Evolutionary conservation across 1,284 basidiomycete species (phyloP).

Genomic region (Stygiomarasmius scandens): DNA sequence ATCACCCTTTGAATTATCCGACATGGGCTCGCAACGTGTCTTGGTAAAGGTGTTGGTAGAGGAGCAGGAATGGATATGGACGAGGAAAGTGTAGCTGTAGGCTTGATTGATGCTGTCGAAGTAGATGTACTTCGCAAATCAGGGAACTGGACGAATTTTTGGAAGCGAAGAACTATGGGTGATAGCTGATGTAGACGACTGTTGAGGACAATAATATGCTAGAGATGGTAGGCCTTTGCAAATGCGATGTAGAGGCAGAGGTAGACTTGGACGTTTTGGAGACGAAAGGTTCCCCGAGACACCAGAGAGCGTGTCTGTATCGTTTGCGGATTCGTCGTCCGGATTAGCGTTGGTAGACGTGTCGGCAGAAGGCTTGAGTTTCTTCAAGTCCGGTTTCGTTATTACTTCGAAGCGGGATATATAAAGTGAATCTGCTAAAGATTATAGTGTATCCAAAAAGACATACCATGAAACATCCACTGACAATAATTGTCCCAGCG

Average conservation of each 20-base stretch:
- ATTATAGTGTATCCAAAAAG: constrained; percentile 40
- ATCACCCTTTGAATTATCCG: constrained; percentile 83
- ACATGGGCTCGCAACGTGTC: constrained; percentile 56
- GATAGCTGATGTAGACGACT: too few species aligned
- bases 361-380: constrained; percentile 7
- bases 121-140: too few species aligned
- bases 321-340: not conserved
- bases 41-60: constrained; percentile 58
- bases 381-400: constrained; percentile 23
- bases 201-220: too few species aligned
- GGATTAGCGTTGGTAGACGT: too few species aligned
- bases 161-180: too few species aligned
- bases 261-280: constrained; percentile 7
- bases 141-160: too few species aligned
- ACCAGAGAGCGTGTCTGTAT: constrained; percentile 7
- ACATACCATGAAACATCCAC: constrained; percentile 57
- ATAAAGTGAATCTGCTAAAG: constrained; percentile 66
- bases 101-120: too few species aligned
- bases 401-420: constrained; percentile 35
- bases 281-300: not conserved
- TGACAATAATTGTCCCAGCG: too few species aligned
- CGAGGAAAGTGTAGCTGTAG: too few species aligned
- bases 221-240: not conserved
- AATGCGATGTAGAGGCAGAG: not conserved
- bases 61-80: not conserved